phyloP scores from a whole-genome alignment of 202 grass and related monocot species.

The Carex sylvatica region DNA sequence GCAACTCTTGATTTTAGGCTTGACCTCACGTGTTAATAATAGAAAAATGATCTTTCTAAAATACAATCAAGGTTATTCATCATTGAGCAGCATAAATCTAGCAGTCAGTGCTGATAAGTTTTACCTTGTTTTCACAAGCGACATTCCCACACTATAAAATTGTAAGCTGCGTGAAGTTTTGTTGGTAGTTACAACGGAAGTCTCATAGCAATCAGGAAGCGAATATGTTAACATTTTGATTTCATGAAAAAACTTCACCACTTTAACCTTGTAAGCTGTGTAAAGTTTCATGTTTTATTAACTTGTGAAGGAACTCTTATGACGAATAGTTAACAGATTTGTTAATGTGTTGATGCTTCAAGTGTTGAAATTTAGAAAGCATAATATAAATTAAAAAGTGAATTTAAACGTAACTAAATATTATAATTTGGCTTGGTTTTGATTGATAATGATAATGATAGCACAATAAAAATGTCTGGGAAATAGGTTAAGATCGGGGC shows the following conservation, averaged over 20 bases:
- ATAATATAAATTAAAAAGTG: not conserved
- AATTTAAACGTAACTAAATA: not conserved
- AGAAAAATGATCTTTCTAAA: not conserved
- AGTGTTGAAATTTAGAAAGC: not conserved
- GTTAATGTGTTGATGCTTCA: not conserved
- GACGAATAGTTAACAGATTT: too few relatives aligned
- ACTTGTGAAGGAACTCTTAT: too few relatives aligned
- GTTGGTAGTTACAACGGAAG: too few relatives aligned
- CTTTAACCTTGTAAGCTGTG: not conserved
- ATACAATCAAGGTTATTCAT: not conserved
- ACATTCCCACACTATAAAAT: not conserved
- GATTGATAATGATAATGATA: too few relatives aligned
- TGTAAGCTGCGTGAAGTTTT: too few relatives aligned
- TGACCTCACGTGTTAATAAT: not conserved
- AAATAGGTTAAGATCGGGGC: too few relatives aligned
- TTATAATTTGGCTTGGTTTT: not conserved
- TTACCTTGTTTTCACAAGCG: not conserved
- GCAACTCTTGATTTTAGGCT: not conserved
- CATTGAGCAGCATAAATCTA: not conserved
- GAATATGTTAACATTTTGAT: not conserved
- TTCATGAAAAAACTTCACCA: not conserved
- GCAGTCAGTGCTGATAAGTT: not conserved
- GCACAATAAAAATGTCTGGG: too few relatives aligned
- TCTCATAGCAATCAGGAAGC: too few relatives aligned
- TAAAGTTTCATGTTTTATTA: not conserved